Evolutionary conservation across 192 early-diverging fungal species (phyloP), one percentile per base, ranked within the genome.

Genomic region (Linnemannia schmuckeri): DNA sequence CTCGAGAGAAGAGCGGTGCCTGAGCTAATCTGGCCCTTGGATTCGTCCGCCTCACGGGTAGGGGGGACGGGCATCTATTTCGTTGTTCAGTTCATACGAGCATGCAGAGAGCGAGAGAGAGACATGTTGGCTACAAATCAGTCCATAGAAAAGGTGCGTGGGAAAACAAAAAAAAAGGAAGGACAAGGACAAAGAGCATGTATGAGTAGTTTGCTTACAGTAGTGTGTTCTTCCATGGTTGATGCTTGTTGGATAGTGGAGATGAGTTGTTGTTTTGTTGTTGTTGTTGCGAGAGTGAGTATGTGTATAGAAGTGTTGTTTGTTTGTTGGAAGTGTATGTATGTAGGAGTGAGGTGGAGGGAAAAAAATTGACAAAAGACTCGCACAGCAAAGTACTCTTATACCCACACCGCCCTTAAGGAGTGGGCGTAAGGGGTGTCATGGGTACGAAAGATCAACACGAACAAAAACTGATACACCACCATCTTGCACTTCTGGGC

Each of bases 161-260:
- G 1, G 44, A 18, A 18, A n/a, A n/a, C 27, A 49, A 69, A 20
- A 38, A 52, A 33, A 7, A 24, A 37, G n/a, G 37, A 40, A 79
- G 33, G 55, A 63, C 49, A 54, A 6, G 57, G 18, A 40, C 22
- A n/a, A 13, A 37, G 10, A 13, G 37, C 7, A 46, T 46, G 17
- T 42, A 10, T 18, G 10, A 37, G 6, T 22, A 24, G 20, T 22
- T 40, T 40, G 15, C 33, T 82, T 66, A 77, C 81, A 6, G 75
- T 73, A 33, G 57, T 41, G 24, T 83, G 76, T 54, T 77, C 24
- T 74, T 77, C 82, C 82, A 83, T 83, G 57, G 63, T 52, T 12
- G 30, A 54, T 17, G 33, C 0, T 75, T 22, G 73, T 38, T 38
- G 5, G 27, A 4, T 7, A 6, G 8, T 38, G 17, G 13, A 15